A percentile compares a stretch with the other conserved stretches of the same genome.
Conservation (phyloP, 2,329 filamentous ascomycete species). For the Microsporum audouinii region DNA sequence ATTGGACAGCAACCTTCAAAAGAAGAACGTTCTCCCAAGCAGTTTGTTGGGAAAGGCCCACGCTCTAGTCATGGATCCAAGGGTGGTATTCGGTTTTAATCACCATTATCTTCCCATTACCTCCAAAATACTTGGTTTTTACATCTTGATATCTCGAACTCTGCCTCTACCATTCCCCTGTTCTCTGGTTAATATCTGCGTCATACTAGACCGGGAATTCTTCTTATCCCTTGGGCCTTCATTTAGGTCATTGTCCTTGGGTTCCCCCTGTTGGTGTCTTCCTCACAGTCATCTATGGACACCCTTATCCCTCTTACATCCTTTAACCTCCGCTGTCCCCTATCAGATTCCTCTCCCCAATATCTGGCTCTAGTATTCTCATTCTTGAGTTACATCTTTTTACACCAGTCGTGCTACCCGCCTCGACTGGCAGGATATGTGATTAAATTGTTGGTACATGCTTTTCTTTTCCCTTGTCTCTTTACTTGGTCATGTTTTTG, state of each 20-base stretch:
- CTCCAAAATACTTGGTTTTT: neutral
- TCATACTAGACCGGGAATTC: neutral
- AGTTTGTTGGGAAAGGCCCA: conserved; percentile 21
- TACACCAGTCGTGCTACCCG: neutral
- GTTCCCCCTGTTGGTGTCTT: neutral
- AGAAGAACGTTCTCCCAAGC: conserved; percentile 23
- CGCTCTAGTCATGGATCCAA: conserved; percentile 20
- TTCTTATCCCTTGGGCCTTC: neutral
- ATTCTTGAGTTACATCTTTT: neutral
- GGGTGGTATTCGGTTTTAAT: neutral
- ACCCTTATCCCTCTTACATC: neutral
- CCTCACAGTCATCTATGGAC: neutral
- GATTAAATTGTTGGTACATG: conserved; percentile 14
- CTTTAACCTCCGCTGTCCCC: neutral
- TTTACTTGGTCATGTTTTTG: conserved; percentile 20
- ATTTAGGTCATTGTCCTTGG: neutral
- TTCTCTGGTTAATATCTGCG: neutral
- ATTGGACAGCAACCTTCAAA: conserved; percentile 32
- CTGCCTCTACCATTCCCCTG: neutral
- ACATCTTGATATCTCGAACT: neutral
- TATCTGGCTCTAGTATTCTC: conserved; percentile 5
- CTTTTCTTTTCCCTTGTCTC: conserved; percentile 17
- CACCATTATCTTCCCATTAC: neutral
- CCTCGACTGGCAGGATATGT: conserved; percentile 11
- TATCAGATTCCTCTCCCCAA: neutral